A percentile compares a stretch with the other conserved stretches of the same genome.
phyloP scores from a whole-genome alignment of 306 rosid genomes.

The Crotalaria pallida region DNA sequence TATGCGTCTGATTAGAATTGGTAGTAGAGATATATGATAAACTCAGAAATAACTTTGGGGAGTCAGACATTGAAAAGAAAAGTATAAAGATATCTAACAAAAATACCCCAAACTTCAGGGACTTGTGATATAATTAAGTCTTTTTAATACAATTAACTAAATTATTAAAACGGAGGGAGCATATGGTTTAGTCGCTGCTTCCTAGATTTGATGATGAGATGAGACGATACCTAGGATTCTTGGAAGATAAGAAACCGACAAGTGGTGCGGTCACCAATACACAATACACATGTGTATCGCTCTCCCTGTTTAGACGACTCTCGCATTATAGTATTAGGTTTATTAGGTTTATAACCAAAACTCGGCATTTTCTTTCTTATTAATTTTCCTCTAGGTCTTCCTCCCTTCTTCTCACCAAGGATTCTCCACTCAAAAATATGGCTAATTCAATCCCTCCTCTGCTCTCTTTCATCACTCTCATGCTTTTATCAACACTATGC shows the following conservation, averaged over 20 bases:
- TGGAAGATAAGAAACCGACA: constrained; percentile 70
- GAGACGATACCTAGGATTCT: constrained; percentile 23
- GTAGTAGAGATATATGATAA: too few relatives aligned
- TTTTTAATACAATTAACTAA: too few relatives aligned
- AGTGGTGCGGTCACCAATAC: constrained; percentile 51
- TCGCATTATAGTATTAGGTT: too few relatives aligned
- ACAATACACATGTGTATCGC: constrained; percentile 21
- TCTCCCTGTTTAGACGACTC: not conserved
- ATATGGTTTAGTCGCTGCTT: too few relatives aligned
- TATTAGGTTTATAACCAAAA: not conserved
- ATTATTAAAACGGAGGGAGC: too few relatives aligned
- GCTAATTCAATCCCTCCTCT: not conserved
- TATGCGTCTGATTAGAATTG: too few relatives aligned
- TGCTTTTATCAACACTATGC: not conserved
- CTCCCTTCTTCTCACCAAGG: not conserved
- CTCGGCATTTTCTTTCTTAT: not conserved
- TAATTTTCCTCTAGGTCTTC: not conserved
- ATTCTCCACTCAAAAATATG: not conserved
- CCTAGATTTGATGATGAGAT: constrained; percentile 30
- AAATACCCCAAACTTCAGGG: too few relatives aligned
- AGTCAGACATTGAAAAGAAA: too few relatives aligned
- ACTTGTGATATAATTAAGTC: too few relatives aligned
- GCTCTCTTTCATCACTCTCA: not conserved
- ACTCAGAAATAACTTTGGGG: too few relatives aligned
- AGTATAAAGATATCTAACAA: too few relatives aligned